These are phyloP conservation scores for Tolypocladium capitatum DNA, from an alignment of 2,329 filamentous ascomycete species.

Conservation along the genomic window DNA sequence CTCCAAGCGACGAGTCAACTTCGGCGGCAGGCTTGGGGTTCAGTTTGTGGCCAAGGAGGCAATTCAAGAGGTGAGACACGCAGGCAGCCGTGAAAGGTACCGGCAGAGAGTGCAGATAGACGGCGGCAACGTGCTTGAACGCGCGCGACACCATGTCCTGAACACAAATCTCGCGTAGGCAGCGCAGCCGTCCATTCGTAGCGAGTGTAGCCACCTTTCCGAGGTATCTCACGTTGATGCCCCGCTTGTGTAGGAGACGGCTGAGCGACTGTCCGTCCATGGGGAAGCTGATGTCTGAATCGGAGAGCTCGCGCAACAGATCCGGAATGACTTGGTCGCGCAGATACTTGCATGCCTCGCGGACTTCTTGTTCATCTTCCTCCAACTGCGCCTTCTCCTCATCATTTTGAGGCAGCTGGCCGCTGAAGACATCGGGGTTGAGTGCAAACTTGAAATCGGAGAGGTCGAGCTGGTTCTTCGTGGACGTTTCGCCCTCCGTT, in stretches of 20 bases:
- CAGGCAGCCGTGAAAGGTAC: conserved; percentile 68
- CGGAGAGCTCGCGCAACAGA: conserved; percentile 72
- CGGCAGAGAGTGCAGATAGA: conserved; percentile 67
- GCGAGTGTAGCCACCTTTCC: conserved; percentile 65
- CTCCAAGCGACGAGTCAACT: conserved; percentile 58
- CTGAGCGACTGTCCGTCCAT: conserved; percentile 95
- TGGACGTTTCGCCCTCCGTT: conserved; percentile 21
- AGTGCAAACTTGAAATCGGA: conserved; percentile 77
- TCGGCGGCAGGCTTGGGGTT: conserved; percentile 70
- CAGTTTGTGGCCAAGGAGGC: conserved; percentile 63
- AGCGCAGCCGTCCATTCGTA: conserved; percentile 58
- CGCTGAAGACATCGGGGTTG: conserved; percentile 92
- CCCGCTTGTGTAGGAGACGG: conserved; percentile 83
- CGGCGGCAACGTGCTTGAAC: conserved; percentile 83
- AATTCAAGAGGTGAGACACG: conserved; percentile 83
- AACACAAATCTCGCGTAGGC: conserved; percentile 61
- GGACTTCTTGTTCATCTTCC: conserved; percentile 78
- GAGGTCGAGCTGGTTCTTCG: conserved; percentile 59
- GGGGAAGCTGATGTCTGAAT: conserved; percentile 90
- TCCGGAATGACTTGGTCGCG: conserved; percentile 68
- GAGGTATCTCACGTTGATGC: conserved; percentile 95
- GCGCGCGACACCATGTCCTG: conserved; percentile 93
- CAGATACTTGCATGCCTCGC: conserved; percentile 68
- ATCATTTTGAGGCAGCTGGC: conserved; percentile 77
- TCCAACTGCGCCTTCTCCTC: conserved; percentile 76